A percentile compares a stretch with the other conserved stretches of the same genome.
Evolutionary conservation across 1,284 basidiomycete species (phyloP).

Genomic region (Ustilago sp.): DNA sequence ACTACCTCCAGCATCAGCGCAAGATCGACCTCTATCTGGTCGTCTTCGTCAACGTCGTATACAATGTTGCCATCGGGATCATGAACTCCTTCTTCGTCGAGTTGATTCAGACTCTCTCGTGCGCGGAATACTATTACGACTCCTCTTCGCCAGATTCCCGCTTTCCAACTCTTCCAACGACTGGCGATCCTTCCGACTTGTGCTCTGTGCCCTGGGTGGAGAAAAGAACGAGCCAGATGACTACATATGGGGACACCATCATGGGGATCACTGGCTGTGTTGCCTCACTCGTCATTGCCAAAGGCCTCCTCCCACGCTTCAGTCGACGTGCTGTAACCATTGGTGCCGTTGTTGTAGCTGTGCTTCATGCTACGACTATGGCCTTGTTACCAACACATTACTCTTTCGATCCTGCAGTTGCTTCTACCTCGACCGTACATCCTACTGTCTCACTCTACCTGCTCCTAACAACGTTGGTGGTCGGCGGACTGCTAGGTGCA

Average conservation of each 20-base stretch:
- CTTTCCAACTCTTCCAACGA: slow-evolving; percentile 21
- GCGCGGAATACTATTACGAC: slow-evolving; percentile 45
- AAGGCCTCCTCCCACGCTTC: slow-evolving; percentile 22
- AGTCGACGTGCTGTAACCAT: slow-evolving; percentile 23
- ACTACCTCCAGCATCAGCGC: slow-evolving; percentile 24
- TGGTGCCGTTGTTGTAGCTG: background rate
- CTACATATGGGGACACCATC: slow-evolving; percentile 17
- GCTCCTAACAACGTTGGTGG: background rate
- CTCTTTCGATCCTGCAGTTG: slow-evolving; percentile 28
- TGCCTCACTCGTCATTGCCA: slow-evolving; percentile 26
- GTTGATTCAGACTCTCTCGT: slow-evolving; percentile 32
- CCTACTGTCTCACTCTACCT: slow-evolving; percentile 27
- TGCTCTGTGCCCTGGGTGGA: slow-evolving; percentile 37
- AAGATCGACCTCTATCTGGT: slow-evolving; percentile 21
- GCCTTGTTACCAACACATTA: slow-evolving; percentile 39
- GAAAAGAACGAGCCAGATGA: slow-evolving; percentile 32
- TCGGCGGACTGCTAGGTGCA: slow-evolving; percentile 20
- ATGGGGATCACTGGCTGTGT: slow-evolving; percentile 16
- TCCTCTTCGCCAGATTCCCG: slow-evolving; percentile 9
- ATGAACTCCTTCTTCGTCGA: slow-evolving; percentile 27
- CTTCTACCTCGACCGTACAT: slow-evolving; percentile 29
- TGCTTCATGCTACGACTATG: background rate
- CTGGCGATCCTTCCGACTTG: slow-evolving; percentile 22
- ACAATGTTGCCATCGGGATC: slow-evolving; percentile 16
- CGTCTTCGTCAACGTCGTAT: slow-evolving; percentile 20